Evolutionary conservation across 2,329 filamentous ascomycete species (phyloP).

Genomic region (Hypoxylon sp.): DNA sequence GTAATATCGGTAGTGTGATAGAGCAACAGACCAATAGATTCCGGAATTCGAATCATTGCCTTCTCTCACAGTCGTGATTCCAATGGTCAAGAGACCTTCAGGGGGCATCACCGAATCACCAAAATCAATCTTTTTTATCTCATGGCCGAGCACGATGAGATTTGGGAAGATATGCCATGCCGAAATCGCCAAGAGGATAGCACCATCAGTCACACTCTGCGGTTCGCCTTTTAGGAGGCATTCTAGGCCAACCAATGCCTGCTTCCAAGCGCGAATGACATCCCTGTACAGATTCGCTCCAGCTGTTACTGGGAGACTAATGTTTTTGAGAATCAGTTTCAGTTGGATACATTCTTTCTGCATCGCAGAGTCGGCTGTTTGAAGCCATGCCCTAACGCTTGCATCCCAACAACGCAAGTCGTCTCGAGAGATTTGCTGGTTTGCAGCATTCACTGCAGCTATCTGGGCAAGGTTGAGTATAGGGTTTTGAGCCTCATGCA

Average conservation of each 20-base stretch:
- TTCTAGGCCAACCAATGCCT: constrained; percentile 4
- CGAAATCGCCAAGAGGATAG: constrained; percentile 1
- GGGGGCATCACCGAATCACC: not conserved
- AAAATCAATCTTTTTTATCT: not conserved
- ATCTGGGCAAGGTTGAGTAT: not conserved
- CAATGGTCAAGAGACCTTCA: not conserved
- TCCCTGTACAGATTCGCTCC: not conserved
- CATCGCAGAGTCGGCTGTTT: constrained; percentile 9
- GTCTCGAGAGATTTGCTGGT: constrained; percentile 44
- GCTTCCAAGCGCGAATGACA: constrained; percentile 17
- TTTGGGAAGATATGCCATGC: constrained; percentile 22
- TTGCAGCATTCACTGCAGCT: constrained; percentile 16
- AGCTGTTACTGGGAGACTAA: not conserved
- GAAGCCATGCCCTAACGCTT: constrained; percentile 23
- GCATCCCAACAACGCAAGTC: constrained; percentile 49
- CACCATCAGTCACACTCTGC: constrained; percentile 1
- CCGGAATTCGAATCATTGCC: not conserved
- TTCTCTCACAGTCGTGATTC: not conserved
- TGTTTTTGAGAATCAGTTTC: constrained; percentile 8
- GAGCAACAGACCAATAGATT: constrained; percentile 3
- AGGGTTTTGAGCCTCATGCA: not conserved
- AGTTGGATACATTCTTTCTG: constrained; percentile 5
- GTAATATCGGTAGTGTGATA: constrained; percentile 1
- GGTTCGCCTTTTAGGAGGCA: constrained; percentile 11
- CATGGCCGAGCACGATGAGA: constrained; percentile 2